Conservation (phyloP, 768 basidiomycete species). For the Phaeotremella fagi region DNA sequence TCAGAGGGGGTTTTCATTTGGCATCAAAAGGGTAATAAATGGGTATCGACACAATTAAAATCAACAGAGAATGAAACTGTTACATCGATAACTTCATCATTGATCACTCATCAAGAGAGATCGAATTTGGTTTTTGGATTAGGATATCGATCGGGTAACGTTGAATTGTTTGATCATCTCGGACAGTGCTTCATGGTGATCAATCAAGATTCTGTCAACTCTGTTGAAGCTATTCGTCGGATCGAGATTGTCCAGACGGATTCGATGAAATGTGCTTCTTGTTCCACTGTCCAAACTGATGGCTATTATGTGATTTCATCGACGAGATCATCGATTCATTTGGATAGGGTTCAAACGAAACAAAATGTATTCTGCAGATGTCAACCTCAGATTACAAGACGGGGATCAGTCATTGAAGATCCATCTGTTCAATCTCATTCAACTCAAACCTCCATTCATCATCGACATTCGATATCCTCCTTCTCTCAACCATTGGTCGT, state of each 20-base stretch:
- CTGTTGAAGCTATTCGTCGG: slow-evolving; percentile 56
- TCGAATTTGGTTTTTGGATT: slow-evolving; percentile 25
- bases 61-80: not conserved
- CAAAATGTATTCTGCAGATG: slow-evolving; percentile 19
- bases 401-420: too few species aligned
- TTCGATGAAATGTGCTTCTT: slow-evolving; percentile 62
- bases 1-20: not conserved
- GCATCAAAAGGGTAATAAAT: not conserved
- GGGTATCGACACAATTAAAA: not conserved
- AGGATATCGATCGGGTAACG: slow-evolving; percentile 6
- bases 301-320: slow-evolving; percentile 65
- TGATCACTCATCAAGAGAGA: too few species aligned
- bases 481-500: slow-evolving; percentile 11
- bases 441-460: too few species aligned
- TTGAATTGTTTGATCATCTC: slow-evolving; percentile 25
- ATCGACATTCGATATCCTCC: too few species aligned
- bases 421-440: too few species aligned
- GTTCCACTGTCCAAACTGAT: slow-evolving; percentile 64
- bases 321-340: slow-evolving; percentile 59
- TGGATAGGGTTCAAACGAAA: slow-evolving; percentile 59
- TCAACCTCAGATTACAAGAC: not conserved
- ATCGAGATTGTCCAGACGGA: slow-evolving; percentile 60
- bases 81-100: not conserved
- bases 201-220: too few species aligned
- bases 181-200: too few species aligned